Percentiles rank a stretch among this genome's conserved stretches.
phyloP scores from a whole-genome alignment of 306 rosid species.

The Crataegus laevigata region DNA sequence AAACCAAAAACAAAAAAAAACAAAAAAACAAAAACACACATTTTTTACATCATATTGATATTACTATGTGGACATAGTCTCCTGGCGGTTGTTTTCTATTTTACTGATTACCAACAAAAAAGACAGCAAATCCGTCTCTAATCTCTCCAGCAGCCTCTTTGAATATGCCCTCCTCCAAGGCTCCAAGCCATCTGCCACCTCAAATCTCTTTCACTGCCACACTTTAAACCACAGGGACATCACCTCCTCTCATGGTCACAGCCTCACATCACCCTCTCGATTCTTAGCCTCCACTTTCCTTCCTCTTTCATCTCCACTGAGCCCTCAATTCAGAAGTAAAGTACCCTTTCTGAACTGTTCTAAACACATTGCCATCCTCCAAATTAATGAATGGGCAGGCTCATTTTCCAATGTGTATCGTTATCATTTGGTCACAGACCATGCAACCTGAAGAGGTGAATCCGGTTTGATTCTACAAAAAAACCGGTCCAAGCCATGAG shows the following conservation, averaged over 20 bases:
- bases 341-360: background rate
- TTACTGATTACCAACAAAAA: background rate
- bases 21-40: background rate
- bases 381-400: background rate
- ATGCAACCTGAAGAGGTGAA: background rate
- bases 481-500: background rate
- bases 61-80: background rate
- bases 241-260: background rate
- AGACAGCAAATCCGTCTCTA: background rate
- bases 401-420: background rate
- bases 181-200: background rate
- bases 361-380: background rate
- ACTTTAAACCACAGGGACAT: background rate
- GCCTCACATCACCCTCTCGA: background rate
- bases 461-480: background rate
- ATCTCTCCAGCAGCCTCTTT: background rate
- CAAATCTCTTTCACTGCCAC: background rate
- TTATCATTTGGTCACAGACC: background rate
- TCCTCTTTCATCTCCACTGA: background rate
- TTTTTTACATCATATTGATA: background rate
- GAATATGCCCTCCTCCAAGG: background rate
- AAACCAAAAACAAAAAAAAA: too few relatives aligned
- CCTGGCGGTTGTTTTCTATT: background rate
- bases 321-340: background rate
- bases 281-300: background rate